Percentiles rank a stretch among this genome's conserved stretches.
Conservation (phyloP, 176 grass and related monocot genomes). For the Tillandsia fasciculata region DNA sequence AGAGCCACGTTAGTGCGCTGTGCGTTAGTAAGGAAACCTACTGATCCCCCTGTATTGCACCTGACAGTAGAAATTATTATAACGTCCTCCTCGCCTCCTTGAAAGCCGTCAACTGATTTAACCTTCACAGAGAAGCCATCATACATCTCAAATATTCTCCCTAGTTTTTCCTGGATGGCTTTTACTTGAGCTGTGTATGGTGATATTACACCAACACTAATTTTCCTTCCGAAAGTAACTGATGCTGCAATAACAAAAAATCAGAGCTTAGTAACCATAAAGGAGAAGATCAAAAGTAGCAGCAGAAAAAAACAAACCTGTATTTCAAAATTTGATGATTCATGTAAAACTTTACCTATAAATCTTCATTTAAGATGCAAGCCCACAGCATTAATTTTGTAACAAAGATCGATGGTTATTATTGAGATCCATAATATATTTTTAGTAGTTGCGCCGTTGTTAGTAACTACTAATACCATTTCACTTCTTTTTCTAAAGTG, state of each 20-base stretch:
- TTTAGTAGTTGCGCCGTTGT: too few relatives aligned
- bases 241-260: constrained; percentile 3
- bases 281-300: too few relatives aligned
- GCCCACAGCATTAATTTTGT: too few relatives aligned
- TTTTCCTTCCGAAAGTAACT: constrained; percentile 33
- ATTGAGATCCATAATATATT: too few relatives aligned
- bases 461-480: too few relatives aligned
- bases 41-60: constrained; percentile 33
- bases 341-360: neutral
- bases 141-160: constrained; percentile 13
- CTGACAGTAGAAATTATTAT: constrained; percentile 61
- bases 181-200: constrained; percentile 50
- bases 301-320: too few relatives aligned
- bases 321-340: too few relatives aligned
- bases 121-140: constrained; percentile 37
- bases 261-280: constrained; percentile 6
- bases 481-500: too few relatives aligned
- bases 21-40: constrained; percentile 41
- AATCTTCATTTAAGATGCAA: too few relatives aligned
- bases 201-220: constrained; percentile 54
- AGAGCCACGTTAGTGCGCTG: constrained; percentile 61
- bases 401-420: too few relatives aligned
- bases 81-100: constrained; percentile 64
- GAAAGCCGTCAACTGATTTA: constrained; percentile 73
- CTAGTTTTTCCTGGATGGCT: constrained; percentile 40